Conservation (phyloP, 2,329 filamentous ascomycete genomes). For the Trichophyton rubrum region DNA sequence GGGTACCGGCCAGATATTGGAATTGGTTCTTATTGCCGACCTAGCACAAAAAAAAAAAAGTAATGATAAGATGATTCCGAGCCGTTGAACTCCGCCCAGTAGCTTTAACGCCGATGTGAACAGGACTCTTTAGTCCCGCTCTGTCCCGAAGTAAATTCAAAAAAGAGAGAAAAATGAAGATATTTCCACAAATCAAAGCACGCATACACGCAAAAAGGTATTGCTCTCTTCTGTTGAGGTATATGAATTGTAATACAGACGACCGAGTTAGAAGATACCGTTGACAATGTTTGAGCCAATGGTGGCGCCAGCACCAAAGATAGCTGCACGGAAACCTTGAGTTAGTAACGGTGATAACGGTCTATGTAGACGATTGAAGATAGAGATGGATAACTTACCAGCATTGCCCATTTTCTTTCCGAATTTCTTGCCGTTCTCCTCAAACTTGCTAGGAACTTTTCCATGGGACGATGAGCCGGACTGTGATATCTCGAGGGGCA, state of each 20-base stretch:
- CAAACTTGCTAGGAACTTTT: slow-evolving; percentile 48
- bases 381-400: slow-evolving; percentile 24
- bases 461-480: slow-evolving; percentile 33
- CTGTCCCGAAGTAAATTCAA: background rate
- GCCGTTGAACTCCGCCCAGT: slow-evolving; percentile 1
- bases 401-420: slow-evolving; percentile 83
- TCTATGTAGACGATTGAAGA: background rate
- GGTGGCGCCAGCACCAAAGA: slow-evolving; percentile 86
- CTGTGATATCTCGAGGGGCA: slow-evolving; percentile 64
- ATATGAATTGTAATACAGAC: background rate
- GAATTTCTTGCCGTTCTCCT: slow-evolving; percentile 80
- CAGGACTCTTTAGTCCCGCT: background rate
- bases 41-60: background rate
- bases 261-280: slow-evolving; percentile 58
- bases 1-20: background rate
- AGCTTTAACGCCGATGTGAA: background rate
- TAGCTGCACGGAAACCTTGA: slow-evolving; percentile 37
- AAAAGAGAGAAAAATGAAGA: background rate
- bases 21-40: background rate
- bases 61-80: background rate
- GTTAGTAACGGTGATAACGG: slow-evolving; percentile 34
- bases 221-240: background rate
- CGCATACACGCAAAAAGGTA: background rate
- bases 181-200: background rate
- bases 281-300: slow-evolving; percentile 85